Evolutionary conservation across 2,329 filamentous ascomycete species (phyloP).

Genomic region (Neospermospora avenae): DNA sequence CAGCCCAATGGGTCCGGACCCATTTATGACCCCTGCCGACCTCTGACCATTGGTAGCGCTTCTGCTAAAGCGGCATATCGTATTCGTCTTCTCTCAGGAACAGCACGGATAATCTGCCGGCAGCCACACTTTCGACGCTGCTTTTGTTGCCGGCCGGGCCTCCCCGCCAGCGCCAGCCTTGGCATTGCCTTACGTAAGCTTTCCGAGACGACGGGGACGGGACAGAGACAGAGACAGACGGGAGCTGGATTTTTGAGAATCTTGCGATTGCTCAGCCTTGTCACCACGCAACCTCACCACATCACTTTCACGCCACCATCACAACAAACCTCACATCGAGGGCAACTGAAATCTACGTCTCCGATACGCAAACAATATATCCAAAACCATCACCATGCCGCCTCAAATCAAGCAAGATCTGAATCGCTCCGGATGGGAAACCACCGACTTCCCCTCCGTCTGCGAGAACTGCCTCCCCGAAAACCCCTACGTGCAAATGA

Average conservation of each 20-base stretch:
- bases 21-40: too few relatives aligned
- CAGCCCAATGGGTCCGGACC: not conserved
- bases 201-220: too few relatives aligned
- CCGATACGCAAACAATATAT: not conserved
- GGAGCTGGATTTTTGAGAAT: constrained; percentile 1
- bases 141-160: too few relatives aligned
- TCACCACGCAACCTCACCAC: not conserved
- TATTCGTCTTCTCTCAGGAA: not conserved
- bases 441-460: constrained; percentile 83
- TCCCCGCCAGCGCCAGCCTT: too few relatives aligned
- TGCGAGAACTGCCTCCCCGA: constrained; percentile 92
- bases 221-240: not conserved
- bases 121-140: too few relatives aligned
- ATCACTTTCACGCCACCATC: not conserved
- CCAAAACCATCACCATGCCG: constrained; percentile 53
- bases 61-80: not conserved
- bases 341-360: not conserved
- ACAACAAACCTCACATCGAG: not conserved
- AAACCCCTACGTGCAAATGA: constrained; percentile 97
- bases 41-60: not conserved
- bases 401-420: constrained; percentile 95
- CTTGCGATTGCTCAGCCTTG: constrained; percentile 14
- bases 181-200: too few relatives aligned
- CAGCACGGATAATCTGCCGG: too few relatives aligned
- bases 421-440: constrained; percentile 94